A percentile compares a stretch with the other conserved stretches of the same genome.
These are phyloP conservation scores for Ceratobasidium sp. DNA, from an alignment of 1,284 basidiomycete genomes.

Conservation along the genomic window DNA sequence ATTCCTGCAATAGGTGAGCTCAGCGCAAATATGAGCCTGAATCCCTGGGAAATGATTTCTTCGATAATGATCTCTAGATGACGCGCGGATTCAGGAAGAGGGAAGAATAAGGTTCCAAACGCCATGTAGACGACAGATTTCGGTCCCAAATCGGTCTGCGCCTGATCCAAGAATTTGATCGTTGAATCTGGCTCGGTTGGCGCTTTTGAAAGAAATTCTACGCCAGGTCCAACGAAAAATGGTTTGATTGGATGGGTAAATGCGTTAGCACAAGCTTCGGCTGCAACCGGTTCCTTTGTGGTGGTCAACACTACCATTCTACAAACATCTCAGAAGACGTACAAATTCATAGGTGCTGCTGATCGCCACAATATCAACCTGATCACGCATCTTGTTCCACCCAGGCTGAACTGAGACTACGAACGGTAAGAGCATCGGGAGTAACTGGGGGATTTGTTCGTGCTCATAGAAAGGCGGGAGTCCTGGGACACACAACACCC, in stretches of 20 bases:
- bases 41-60: background rate
- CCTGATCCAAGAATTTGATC: background rate
- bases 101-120: slow-evolving; percentile 16
- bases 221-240: background rate
- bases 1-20: background rate
- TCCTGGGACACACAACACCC: slow-evolving; percentile 16
- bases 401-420: background rate
- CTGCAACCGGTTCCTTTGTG: background rate
- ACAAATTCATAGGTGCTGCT: background rate
- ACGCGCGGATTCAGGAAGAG: background rate
- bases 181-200: background rate
- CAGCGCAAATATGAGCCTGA: background rate
- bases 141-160: slow-evolving; percentile 8
- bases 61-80: slow-evolving; percentile 3
- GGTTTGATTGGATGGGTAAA: background rate
- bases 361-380: background rate
- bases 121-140: slow-evolving; percentile 13
- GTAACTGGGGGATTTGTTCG: slow-evolving; percentile 8
- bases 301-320: background rate
- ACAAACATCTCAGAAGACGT: background rate
- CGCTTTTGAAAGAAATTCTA: background rate
- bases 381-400: background rate
- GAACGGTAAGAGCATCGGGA: background rate
- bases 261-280: background rate
- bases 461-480: slow-evolving; percentile 6